Evolutionary conservation across 2,329 filamentous ascomycete genomes (phyloP).

Genomic region (Fusarium denticulatum): DNA sequence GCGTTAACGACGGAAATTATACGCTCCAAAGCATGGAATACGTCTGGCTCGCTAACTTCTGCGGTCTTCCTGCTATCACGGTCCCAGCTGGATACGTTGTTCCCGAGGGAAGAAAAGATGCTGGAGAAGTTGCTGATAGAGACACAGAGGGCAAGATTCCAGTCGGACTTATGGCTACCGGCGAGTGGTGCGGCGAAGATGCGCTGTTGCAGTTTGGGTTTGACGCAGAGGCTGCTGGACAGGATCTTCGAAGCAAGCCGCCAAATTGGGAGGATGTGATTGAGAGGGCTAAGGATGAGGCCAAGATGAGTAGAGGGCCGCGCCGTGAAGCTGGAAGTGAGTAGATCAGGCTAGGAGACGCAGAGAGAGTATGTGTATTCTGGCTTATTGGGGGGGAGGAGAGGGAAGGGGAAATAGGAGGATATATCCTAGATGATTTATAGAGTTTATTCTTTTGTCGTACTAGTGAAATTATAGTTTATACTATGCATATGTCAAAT

Average conservation of each 20-base stretch:
- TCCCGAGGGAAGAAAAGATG: slow-evolving; percentile 47
- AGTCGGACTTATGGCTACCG: slow-evolving; percentile 64
- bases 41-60: slow-evolving; percentile 63
- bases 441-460: not conserved
- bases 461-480: not conserved
- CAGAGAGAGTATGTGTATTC: not conserved
- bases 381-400: not conserved
- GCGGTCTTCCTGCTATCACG: slow-evolving; percentile 57
- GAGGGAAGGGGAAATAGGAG: not conserved
- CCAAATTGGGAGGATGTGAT: slow-evolving; percentile 36
- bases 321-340: not conserved
- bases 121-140: slow-evolving; percentile 46
- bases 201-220: slow-evolving; percentile 59
- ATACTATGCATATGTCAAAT: no score
- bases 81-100: slow-evolving; percentile 58
- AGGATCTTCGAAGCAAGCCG: slow-evolving; percentile 23
- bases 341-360: not conserved
- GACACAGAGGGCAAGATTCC: slow-evolving; percentile 56
- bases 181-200: slow-evolving; percentile 64
- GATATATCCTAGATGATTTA: slow-evolving; percentile 19
- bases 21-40: slow-evolving; percentile 61
- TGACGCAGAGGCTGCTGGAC: slow-evolving; percentile 55
- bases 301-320: not conserved
- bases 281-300: slow-evolving; percentile 11
- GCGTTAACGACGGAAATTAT: slow-evolving; percentile 58